A percentile compares a stretch with the other conserved stretches of the same genome.
Evolutionary conservation across 2,329 filamentous ascomycete species (phyloP).

Genomic region (Sphaerulina musiva): DNA sequence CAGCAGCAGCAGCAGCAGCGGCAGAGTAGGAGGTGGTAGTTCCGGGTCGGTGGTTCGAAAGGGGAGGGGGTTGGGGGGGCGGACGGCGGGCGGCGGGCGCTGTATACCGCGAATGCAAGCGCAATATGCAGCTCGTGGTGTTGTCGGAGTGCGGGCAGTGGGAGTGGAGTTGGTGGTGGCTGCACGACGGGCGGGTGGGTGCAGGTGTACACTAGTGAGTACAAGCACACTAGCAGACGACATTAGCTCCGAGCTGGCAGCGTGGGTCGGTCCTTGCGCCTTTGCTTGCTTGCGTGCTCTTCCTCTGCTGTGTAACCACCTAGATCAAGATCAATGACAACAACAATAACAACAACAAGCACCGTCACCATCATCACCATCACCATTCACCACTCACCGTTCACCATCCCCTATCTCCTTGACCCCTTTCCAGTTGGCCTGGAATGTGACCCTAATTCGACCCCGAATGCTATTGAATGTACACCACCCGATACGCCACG

Average conservation of each 20-base stretch:
- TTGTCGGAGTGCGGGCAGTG: background rate
- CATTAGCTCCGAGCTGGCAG: background rate
- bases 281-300: background rate
- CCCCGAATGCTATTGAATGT: too few species aligned
- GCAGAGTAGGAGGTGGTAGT: background rate
- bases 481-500: too few species aligned
- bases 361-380: too few species aligned
- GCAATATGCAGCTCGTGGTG: background rate
- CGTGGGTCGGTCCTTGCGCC: background rate
- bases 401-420: too few species aligned
- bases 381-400: too few species aligned
- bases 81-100: too few species aligned
- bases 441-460: too few species aligned
- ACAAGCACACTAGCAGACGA: background rate
- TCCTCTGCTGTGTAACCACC: background rate
- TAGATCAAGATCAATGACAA: too few species aligned
- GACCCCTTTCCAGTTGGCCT: too few species aligned
- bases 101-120: background rate
- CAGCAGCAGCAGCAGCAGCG: background rate
- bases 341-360: too few species aligned
- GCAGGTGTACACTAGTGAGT: background rate
- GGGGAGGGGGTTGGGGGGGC: too few species aligned
- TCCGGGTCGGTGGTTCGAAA: background rate
- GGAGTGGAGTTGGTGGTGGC: background rate
- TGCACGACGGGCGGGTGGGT: background rate